Evolutionary conservation across 352 stramenopile species (phyloP), one percentile per base, ranked within the genome.

Genomic region (Pythium aristosporum): DNA sequence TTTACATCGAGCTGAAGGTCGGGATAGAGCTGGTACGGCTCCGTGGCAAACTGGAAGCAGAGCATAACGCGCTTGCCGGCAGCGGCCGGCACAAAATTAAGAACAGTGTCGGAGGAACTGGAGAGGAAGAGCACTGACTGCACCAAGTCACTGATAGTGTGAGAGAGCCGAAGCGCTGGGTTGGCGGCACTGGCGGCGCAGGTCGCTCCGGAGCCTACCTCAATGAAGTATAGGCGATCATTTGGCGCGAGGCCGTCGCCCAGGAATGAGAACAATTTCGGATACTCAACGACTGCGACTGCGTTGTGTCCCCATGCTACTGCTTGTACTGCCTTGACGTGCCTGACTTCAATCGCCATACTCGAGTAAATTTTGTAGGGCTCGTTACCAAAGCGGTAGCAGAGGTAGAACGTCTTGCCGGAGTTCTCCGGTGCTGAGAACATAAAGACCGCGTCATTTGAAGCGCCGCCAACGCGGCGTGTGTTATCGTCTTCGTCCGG

Each of bases 371-470:
- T 65, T 12, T 63, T 75, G 57, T 75, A 91, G 3, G 82, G 82
- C 20, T 91, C 79, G n/a, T 71, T 73, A 6, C 76, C 82, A 61
- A 89, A 91, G 46, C 87, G 83, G 67, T 87, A 89, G 49, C 82
- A 91, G 3, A 91, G 57, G 28, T 67, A 84, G 37, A 82, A 91
- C 0, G 58, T 81, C 12, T 83, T 84, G 5, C 82, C 79, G 20
- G 76, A 69, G 23, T 68, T 82, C 32, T 57, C 50, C 44, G 57
- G 30, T 8, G 51, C 60, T 15, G 73, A 72, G 61, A 91, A 89
- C 0, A 65, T 58, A 16, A 87, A 75, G 0, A 60, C 53, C 1
- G 67, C 46, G 11, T 59, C 32, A 3, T 63, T 55, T 5, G 54
- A 30, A n/a, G 53, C 15, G 2, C 56, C 32, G 34, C 34, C 34